Percentiles rank a stretch among this genome's conserved stretches.
These are phyloP conservation scores for Pseudogymnoascus sp. DNA, from an alignment of 2,329 filamentous ascomycete genomes.

Conservation along the genomic window DNA sequence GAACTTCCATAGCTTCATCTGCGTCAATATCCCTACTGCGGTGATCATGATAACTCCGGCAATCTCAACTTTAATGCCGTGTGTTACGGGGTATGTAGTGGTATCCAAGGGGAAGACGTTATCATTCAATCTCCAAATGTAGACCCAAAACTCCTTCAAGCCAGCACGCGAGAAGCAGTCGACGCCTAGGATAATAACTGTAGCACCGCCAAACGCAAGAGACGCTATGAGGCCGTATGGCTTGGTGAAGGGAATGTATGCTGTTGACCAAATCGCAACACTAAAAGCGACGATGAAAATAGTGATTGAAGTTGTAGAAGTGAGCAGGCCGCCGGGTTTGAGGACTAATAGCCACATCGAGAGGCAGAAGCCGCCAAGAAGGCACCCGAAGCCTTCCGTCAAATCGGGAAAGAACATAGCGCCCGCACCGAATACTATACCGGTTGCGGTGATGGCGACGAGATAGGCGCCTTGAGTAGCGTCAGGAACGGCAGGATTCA, in stretches of 20 bases:
- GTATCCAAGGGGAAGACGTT: slow-evolving; percentile 70
- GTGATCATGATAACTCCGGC: slow-evolving; percentile 68
- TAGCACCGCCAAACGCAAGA: slow-evolving; percentile 76
- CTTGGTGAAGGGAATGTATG: slow-evolving; percentile 70
- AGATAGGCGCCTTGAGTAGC: slow-evolving; percentile 81
- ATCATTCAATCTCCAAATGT: slow-evolving; percentile 76
- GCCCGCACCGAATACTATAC: slow-evolving; percentile 62
- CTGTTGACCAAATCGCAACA: slow-evolving; percentile 59
- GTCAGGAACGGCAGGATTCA: slow-evolving; percentile 66
- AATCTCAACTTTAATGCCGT: slow-evolving; percentile 77
- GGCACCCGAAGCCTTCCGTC: slow-evolving; percentile 65
- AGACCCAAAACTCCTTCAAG: slow-evolving; percentile 92
- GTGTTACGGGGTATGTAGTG: slow-evolving; percentile 74
- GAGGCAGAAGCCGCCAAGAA: slow-evolving; percentile 28
- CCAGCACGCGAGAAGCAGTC: slow-evolving; percentile 88
- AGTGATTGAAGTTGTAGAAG: slow-evolving; percentile 51
- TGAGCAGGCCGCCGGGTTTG: slow-evolving; percentile 65
- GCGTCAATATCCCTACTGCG: slow-evolving; percentile 69
- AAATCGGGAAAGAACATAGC: slow-evolving; percentile 76
- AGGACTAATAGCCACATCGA: slow-evolving; percentile 72
- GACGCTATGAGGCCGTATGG: slow-evolving; percentile 67
- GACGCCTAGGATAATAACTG: slow-evolving; percentile 70
- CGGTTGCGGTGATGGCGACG: slow-evolving; percentile 66
- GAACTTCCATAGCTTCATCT: slow-evolving; percentile 78
- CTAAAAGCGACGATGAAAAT: slow-evolving; percentile 71